phyloP scores from a whole-genome alignment of 2,329 filamentous ascomycete genomes.

The Huntiella decipiens region DNA sequence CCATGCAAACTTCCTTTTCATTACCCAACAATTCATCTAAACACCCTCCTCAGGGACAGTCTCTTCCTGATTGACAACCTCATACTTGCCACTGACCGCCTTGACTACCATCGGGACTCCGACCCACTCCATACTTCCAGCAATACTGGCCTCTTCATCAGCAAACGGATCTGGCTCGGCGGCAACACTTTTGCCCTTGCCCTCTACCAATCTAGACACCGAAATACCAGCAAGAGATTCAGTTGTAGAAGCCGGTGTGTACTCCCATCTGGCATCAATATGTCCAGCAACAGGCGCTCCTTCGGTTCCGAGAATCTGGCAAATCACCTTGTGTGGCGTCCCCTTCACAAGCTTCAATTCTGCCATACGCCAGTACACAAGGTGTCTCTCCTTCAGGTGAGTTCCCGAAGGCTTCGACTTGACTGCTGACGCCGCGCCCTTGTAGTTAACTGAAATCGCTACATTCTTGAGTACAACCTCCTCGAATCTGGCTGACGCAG shows the following conservation, averaged over 20 bases:
- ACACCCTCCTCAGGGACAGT: neutral
- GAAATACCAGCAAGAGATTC: slow-evolving; percentile 35
- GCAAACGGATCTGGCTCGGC: slow-evolving; percentile 48
- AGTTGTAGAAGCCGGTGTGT: slow-evolving; percentile 17
- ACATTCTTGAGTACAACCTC: slow-evolving; percentile 42
- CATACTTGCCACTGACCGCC: slow-evolving; percentile 58
- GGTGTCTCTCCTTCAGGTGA: slow-evolving; percentile 55
- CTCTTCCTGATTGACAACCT: slow-evolving; percentile 22
- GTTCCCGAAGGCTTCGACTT: slow-evolving; percentile 67
- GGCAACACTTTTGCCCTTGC: slow-evolving; percentile 30
- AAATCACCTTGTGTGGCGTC: slow-evolving; percentile 59
- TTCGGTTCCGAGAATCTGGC: slow-evolving; percentile 57
- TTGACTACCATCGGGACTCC: slow-evolving; percentile 47
- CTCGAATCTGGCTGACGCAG: slow-evolving; percentile 1
- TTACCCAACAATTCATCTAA: neutral
- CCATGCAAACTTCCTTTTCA: neutral
- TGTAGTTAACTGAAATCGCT: slow-evolving; percentile 51
- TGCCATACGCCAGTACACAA: slow-evolving; percentile 65
- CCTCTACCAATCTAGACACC: slow-evolving; percentile 34
- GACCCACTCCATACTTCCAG: slow-evolving; percentile 34
- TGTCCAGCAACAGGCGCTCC: slow-evolving; percentile 52
- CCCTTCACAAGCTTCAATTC: slow-evolving; percentile 32
- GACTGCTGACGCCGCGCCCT: slow-evolving; percentile 45
- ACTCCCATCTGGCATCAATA: slow-evolving; percentile 71
- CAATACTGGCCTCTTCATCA: slow-evolving; percentile 20